Percentiles rank a stretch among this genome's conserved stretches.
phyloP scores from a whole-genome alignment of 2,329 filamentous ascomycete species.

The Colletotrichum sublineola region DNA sequence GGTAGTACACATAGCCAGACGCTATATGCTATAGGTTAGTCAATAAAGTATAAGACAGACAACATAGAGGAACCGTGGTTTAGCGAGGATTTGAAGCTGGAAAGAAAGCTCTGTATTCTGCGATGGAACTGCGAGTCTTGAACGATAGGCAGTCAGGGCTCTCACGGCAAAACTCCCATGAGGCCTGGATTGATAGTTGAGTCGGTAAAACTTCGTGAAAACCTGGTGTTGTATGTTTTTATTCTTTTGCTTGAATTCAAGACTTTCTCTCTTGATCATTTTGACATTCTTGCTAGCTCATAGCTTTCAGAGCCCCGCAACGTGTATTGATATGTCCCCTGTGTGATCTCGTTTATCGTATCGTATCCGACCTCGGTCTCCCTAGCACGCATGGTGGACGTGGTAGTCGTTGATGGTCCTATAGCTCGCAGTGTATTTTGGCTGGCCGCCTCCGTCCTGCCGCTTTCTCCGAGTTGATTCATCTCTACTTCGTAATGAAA shows the following conservation, averaged over 20 bases:
- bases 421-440: background rate
- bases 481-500: slow-evolving; percentile 1
- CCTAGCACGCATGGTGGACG: background rate
- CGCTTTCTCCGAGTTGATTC: background rate
- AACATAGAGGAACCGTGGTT: too few relatives aligned
- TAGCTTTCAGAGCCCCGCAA: slow-evolving; percentile 2
- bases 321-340: background rate
- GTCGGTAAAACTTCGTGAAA: background rate
- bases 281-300: background rate
- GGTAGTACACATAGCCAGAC: too few relatives aligned
- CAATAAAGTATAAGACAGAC: too few relatives aligned
- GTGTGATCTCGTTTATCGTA: slow-evolving; percentile 11
- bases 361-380: slow-evolving; percentile 12
- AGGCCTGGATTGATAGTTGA: too few relatives aligned
- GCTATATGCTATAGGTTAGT: too few relatives aligned
- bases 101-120: too few relatives aligned
- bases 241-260: background rate
- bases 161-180: too few relatives aligned
- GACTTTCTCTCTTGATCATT: background rate
- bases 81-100: too few relatives aligned
- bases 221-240: background rate
- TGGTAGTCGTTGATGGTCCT: background rate
- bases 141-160: too few relatives aligned
- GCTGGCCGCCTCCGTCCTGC: background rate
- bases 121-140: too few relatives aligned